Evolutionary conservation across 2,329 filamentous ascomycete species (phyloP).

Genomic region (Bipolaris sorokiniana): DNA sequence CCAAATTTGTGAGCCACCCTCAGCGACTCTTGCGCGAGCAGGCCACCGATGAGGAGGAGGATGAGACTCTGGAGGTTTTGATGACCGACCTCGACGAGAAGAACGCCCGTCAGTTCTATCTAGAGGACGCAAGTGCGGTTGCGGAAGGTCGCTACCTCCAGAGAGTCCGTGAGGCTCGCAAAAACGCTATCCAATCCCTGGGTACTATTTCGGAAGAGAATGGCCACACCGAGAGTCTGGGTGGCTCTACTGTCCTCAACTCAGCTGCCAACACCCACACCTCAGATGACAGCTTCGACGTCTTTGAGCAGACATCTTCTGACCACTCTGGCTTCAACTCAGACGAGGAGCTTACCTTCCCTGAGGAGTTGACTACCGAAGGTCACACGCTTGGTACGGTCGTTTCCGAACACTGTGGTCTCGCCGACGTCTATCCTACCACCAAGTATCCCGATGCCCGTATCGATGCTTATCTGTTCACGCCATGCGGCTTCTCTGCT

Average conservation of each 20-base stretch:
- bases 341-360: conserved; percentile 64
- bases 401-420: conserved; percentile 86
- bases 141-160: conserved; percentile 79
- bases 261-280: conserved; percentile 51
- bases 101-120: conserved; percentile 72
- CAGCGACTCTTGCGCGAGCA: conserved; percentile 58
- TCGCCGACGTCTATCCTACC: conserved; percentile 86
- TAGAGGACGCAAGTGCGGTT: conserved; percentile 85
- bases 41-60: conserved; percentile 60
- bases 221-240: conserved; percentile 45
- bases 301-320: conserved; percentile 77
- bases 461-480: conserved; percentile 95
- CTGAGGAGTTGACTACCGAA: conserved; percentile 83
- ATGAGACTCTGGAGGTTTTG: conserved; percentile 76
- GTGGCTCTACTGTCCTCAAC: conserved; percentile 44
- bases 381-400: conserved; percentile 92
- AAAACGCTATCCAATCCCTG: conserved; percentile 64
- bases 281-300: conserved; percentile 70
- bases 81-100: conserved; percentile 72
- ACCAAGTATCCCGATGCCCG: conserved; percentile 89
- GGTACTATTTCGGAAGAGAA: conserved; percentile 64
- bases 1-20: conserved; percentile 65
- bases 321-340: conserved; percentile 65
- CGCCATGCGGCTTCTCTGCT: conserved; percentile 94
- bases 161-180: conserved; percentile 68